A percentile compares a stretch with the other conserved stretches of the same genome.
Evolutionary conservation across 768 basidiomycete genomes (phyloP).

Genomic region (Daedaleopsis sinensis): DNA sequence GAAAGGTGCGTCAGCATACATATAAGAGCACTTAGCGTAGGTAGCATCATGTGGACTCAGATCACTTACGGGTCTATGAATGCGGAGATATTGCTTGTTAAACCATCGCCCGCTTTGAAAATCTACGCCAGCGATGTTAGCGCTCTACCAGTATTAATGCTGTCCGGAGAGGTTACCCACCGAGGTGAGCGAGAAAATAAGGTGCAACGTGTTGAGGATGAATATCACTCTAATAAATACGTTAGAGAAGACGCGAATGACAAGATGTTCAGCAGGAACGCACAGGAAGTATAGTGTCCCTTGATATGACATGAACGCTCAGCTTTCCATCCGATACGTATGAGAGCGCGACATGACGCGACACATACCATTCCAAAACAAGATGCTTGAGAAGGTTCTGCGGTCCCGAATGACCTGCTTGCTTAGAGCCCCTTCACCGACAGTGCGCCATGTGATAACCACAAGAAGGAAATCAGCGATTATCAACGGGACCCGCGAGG

Average conservation of each 20-base stretch:
- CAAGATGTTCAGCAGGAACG: background rate
- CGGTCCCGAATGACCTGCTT: background rate
- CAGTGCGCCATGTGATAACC: background rate
- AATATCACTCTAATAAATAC: background rate
- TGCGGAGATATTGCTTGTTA: background rate
- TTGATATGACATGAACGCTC: background rate
- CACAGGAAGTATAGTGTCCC: background rate
- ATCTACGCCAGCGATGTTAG: background rate
- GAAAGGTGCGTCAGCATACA: background rate
- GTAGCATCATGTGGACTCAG: background rate
- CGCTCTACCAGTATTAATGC: background rate
- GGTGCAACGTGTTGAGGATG: background rate
- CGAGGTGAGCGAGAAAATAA: background rate
- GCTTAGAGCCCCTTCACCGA: background rate
- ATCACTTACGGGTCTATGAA: background rate
- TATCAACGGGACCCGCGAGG: background rate
- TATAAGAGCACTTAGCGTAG: background rate
- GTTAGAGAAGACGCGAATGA: background rate
- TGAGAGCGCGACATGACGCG: background rate
- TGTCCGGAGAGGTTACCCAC: background rate
- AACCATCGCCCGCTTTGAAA: background rate
- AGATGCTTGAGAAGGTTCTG: background rate
- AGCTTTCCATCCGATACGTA: background rate
- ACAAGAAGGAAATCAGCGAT: background rate
- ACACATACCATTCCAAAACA: background rate